phyloP scores from a whole-genome alignment of 805 yeast species.

The Barnettozyma botsteinii region DNA sequence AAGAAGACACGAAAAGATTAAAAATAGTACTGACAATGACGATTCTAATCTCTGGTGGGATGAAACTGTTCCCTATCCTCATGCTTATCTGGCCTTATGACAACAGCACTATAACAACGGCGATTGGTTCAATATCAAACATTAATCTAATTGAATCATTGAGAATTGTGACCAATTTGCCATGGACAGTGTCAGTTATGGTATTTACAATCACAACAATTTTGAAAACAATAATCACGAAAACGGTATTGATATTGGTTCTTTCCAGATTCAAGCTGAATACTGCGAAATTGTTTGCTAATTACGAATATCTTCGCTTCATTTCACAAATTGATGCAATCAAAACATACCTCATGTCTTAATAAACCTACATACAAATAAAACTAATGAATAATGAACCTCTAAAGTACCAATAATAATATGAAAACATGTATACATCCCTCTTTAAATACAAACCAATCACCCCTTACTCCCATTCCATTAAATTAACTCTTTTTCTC shows the following conservation, averaged over 20 bases:
- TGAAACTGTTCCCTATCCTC: slow-evolving; percentile 81
- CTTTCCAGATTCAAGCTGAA: slow-evolving; percentile 14
- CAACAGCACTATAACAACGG: slow-evolving; percentile 54
- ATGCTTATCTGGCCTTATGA: slow-evolving; percentile 98
- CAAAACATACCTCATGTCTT: background rate
- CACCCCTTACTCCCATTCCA: slow-evolving; percentile 36
- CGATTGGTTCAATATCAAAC: slow-evolving; percentile 56
- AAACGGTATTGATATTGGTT: slow-evolving; percentile 10
- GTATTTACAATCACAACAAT: slow-evolving; percentile 12
- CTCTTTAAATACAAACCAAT: background rate
- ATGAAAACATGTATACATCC: background rate
- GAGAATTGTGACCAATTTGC: slow-evolving; percentile 35
- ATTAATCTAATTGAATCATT: slow-evolving; percentile 64
- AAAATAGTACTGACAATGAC: slow-evolving; percentile 55
- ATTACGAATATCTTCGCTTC: slow-evolving; percentile 15
- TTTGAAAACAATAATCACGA: slow-evolving; percentile 14
- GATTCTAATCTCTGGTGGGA: slow-evolving; percentile 67
- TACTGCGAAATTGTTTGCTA: slow-evolving; percentile 41
- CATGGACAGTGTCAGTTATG: slow-evolving; percentile 10
- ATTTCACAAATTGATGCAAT: background rate
- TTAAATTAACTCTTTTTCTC: slow-evolving; percentile 30
- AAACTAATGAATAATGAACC: background rate
- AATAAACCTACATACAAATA: background rate
- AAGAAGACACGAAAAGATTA: slow-evolving; percentile 16
- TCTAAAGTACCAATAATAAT: background rate